Evolutionary conservation across 306 rosid genomes (phyloP), one percentile per base, ranked within the genome.

Genomic region (Quercus berberidifolia): DNA sequence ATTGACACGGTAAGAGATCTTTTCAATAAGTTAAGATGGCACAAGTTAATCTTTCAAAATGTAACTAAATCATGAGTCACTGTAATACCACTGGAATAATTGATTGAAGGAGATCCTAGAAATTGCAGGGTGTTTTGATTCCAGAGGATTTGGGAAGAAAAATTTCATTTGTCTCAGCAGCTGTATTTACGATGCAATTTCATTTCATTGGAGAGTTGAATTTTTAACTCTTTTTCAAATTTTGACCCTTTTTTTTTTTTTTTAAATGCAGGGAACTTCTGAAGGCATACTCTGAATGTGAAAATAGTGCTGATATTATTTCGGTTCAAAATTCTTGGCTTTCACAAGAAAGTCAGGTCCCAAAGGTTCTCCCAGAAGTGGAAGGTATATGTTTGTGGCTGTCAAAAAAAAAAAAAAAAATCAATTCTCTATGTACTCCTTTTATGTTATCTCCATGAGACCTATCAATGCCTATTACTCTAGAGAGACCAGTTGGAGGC

Each of bases 271-370:
- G 99, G 81, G 98, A 95, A 79, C 90, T 93, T 78, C 88, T 95
- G 55, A 91, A 83, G 88, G 92, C 97, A 76, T 95, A 95, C 87
- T 85, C 98, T 65, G 83, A 86, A 55, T 95, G 99, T 73, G 83
- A 90, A 86, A 95, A 85, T 79, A 90, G 97, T 78, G 84, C 89
- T 30, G 96, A 88, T 21, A 91, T 95, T 68, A 86, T 95, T 73
- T 67, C 94, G 12, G 90, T 85, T 80, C 99, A 95, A 86, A 95
- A 95, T 90, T 83, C 78, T 63, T 95, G 98, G 98, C 81, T 93
- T 75, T 89, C 92, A 11, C 97, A 91, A 78, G 91, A 86, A 76
- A 80, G 82, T 3, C 92, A 84, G 77, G 81, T 91, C 65, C 85
- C 86, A 11, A 88, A 87, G 84, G 75, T 74, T 80, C 94, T 82